A percentile compares a stretch with the other conserved stretches of the same genome.
phyloP scores from a whole-genome alignment of 2,329 filamentous ascomycete genomes.

The Fusarium bulbicola region DNA sequence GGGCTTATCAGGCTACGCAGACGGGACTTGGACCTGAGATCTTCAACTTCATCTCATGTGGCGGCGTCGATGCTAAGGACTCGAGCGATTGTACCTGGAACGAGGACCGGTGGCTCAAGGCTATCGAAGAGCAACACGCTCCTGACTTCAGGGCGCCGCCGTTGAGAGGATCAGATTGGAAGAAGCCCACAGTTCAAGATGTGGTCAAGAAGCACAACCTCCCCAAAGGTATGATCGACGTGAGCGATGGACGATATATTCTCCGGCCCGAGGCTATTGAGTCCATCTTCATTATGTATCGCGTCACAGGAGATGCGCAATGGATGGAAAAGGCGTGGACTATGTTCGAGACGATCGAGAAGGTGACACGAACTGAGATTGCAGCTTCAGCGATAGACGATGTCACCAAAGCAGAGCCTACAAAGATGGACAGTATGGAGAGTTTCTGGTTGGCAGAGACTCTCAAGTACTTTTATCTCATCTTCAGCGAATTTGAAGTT shows the following conservation, averaged over 20 bases:
- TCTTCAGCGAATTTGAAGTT: slow-evolving; percentile 67
- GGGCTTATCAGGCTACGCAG: slow-evolving; percentile 66
- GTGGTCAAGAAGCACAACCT: slow-evolving; percentile 47
- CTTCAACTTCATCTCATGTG: slow-evolving; percentile 58
- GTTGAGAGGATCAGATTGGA: slow-evolving; percentile 35
- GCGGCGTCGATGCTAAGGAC: slow-evolving; percentile 39
- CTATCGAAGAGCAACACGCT: slow-evolving; percentile 38
- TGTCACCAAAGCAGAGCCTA: slow-evolving; percentile 54
- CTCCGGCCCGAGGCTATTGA: slow-evolving; percentile 82
- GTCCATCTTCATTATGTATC: slow-evolving; percentile 81
- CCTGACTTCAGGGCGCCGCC: slow-evolving; percentile 37
- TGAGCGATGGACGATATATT: slow-evolving; percentile 68
- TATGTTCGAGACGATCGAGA: slow-evolving; percentile 74
- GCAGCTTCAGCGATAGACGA: slow-evolving; percentile 74
- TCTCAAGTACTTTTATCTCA: slow-evolving; percentile 72
- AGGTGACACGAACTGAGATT: slow-evolving; percentile 67
- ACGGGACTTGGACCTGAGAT: slow-evolving; percentile 69
- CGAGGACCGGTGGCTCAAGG: slow-evolving; percentile 44
- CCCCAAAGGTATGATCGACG: slow-evolving; percentile 63
- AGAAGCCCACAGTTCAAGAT: slow-evolving; percentile 38
- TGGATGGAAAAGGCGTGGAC: slow-evolving; percentile 77
- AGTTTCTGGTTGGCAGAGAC: slow-evolving; percentile 79
- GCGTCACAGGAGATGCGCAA: slow-evolving; percentile 71
- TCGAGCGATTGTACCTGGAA: slow-evolving; percentile 49
- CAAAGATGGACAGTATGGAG: slow-evolving; percentile 71